Evolutionary conservation across 2,329 filamentous ascomycete species (phyloP).

Genomic region (Colletotrichum spinosum): DNA sequence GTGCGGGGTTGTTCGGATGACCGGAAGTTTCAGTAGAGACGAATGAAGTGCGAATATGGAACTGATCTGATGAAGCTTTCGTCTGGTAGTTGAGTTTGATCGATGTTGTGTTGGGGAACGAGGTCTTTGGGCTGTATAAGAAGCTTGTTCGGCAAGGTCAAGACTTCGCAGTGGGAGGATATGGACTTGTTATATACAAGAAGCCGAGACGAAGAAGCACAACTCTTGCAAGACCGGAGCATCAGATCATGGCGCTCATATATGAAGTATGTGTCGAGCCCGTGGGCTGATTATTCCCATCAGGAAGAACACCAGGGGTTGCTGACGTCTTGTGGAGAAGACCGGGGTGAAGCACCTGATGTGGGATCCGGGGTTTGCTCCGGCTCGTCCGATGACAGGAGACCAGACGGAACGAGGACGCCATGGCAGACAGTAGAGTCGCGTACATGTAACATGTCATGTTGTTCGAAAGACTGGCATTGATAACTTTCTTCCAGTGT

Average conservation of each 20-base stretch:
- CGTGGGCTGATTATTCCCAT: conserved; percentile 19
- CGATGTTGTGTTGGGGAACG: not conserved
- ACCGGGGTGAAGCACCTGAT: not conserved
- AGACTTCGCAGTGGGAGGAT: not conserved
- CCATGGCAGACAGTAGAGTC: not conserved
- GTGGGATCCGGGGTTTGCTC: conserved; percentile 13
- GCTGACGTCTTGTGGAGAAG: not conserved
- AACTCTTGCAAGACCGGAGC: not conserved
- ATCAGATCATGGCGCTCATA: conserved; percentile 16
- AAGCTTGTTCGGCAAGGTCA: not conserved
- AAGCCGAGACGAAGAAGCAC: not conserved
- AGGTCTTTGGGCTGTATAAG: not conserved
- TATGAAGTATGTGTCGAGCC: not conserved
- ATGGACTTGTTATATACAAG: not conserved
- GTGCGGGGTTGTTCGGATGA: conserved; percentile 13
- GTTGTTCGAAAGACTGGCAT: no score
- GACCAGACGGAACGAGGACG: not conserved
- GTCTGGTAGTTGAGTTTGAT: not conserved
- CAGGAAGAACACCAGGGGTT: conserved; percentile 1
- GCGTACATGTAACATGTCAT: no score
- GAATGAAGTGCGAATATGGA: not conserved
- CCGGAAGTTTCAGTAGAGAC: conserved; percentile 2
- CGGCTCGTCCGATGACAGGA: conserved; percentile 10
- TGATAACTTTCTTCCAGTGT: no score
- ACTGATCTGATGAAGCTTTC: not conserved